Conservation (phyloP, 768 basidiomycete genomes). For the Suillus tomentosus region DNA sequence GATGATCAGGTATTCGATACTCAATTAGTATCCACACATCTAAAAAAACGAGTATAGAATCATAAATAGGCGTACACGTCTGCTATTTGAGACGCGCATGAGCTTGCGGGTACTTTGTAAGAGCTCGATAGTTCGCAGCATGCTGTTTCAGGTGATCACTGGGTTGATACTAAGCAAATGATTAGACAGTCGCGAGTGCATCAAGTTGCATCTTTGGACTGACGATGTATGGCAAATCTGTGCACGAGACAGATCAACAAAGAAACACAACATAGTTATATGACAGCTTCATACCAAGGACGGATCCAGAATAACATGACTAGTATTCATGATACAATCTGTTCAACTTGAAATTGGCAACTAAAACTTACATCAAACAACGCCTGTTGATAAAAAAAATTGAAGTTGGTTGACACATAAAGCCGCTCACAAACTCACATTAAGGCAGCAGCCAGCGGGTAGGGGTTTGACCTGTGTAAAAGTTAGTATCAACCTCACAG, state of each 20-base stretch:
- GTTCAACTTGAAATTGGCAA: constrained; percentile 3
- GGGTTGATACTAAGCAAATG: neutral
- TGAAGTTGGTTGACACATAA: neutral
- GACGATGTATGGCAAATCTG: constrained; percentile 32
- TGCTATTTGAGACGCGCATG: neutral
- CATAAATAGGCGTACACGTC: no score
- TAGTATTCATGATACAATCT: neutral
- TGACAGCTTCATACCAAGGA: neutral
- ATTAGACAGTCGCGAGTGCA: neutral
- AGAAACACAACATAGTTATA: neutral
- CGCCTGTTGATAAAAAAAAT: constrained; percentile 4
- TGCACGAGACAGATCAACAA: neutral
- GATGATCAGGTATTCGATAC: no score
- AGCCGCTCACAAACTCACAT: neutral
- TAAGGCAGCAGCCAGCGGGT: constrained; percentile 1
- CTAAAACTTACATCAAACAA: constrained; percentile 13
- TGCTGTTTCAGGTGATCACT: neutral
- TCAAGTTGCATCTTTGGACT: neutral
- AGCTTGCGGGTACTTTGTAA: neutral
- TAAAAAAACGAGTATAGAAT: no score
- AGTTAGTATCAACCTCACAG: neutral
- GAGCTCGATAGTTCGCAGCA: constrained; percentile 1
- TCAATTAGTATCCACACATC: no score
- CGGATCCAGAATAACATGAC: constrained; percentile 14
- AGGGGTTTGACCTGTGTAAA: constrained; percentile 3